Evolutionary conservation across 1,284 basidiomycete species (phyloP).

Genomic region (Cutaneotrichosporon cutaneum): DNA sequence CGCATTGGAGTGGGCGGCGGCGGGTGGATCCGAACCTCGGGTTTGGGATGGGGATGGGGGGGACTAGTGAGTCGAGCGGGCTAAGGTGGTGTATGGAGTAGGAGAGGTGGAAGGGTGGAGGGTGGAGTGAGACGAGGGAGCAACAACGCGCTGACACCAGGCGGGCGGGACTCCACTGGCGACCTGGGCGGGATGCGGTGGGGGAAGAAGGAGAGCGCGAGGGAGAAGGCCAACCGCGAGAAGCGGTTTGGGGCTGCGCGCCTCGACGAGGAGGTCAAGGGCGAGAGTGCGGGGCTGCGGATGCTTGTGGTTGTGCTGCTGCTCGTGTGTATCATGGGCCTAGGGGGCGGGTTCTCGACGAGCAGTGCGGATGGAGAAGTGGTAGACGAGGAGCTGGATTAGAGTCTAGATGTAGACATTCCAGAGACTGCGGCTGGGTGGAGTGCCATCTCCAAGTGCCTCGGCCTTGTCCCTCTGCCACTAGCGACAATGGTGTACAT

Average conservation of each 20-base stretch:
- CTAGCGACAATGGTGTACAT: not conserved
- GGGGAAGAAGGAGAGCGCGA: slow-evolving; percentile 12
- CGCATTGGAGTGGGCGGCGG: slow-evolving; percentile 14
- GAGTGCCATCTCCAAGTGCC: too few relatives aligned
- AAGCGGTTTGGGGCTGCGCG: slow-evolving; percentile 11
- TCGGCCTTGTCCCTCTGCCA: too few relatives aligned
- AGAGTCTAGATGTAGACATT: not conserved
- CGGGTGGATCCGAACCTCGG: slow-evolving; percentile 15
- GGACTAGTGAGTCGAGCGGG: not conserved
- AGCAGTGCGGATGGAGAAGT: slow-evolving; percentile 23
- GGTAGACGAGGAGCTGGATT: slow-evolving; percentile 5
- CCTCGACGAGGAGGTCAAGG: slow-evolving; percentile 27
- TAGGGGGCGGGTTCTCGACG: slow-evolving; percentile 42
- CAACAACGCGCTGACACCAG: not conserved
- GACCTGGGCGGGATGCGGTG: not conserved
- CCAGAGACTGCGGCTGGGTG: too few relatives aligned
- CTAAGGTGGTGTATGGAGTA: not conserved
- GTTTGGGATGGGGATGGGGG: slow-evolving; percentile 22
- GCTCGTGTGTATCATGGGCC: slow-evolving; percentile 31
- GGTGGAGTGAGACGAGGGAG: not conserved
- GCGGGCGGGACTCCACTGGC: not conserved
- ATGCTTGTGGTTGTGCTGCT: slow-evolving; percentile 35
- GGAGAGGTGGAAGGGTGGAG: not conserved
- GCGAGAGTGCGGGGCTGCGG: slow-evolving; percentile 33
- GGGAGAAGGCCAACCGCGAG: not conserved